Conservation (phyloP, 1,284 basidiomycete genomes). For the Sphaerobolus stellatus region DNA sequence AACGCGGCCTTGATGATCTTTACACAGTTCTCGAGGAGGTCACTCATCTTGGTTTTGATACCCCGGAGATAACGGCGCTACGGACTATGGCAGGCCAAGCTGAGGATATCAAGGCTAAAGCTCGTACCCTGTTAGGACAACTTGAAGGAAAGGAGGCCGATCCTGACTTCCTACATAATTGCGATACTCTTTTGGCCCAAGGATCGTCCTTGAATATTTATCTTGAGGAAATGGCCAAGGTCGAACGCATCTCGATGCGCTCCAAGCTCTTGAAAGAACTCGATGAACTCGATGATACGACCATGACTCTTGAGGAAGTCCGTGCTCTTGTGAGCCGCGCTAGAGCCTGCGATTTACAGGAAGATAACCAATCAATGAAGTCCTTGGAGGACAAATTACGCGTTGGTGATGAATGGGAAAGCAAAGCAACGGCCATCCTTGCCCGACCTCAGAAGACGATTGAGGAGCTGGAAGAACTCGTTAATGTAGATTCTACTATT, state of each 20-base stretch:
- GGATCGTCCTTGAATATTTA: slow-evolving; percentile 76
- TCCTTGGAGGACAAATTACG: slow-evolving; percentile 56
- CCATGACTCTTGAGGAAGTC: slow-evolving; percentile 66
- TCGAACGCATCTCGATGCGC: slow-evolving; percentile 75
- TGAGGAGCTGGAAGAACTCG: slow-evolving; percentile 67
- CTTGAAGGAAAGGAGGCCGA: slow-evolving; percentile 48
- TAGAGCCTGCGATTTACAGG: slow-evolving; percentile 59
- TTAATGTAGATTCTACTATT: slow-evolving; percentile 55
- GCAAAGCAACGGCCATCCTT: slow-evolving; percentile 59
- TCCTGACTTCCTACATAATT: slow-evolving; percentile 56
- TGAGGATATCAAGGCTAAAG: slow-evolving; percentile 60
- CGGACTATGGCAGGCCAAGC: slow-evolving; percentile 60
- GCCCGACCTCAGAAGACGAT: slow-evolving; percentile 67
- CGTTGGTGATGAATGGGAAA: slow-evolving; percentile 71
- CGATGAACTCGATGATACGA: slow-evolving; percentile 52
- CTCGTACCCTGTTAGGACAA: slow-evolving; percentile 48
- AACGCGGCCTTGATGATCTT: slow-evolving; percentile 66
- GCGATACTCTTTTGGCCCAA: slow-evolving; percentile 65
- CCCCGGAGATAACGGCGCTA: slow-evolving; percentile 66
- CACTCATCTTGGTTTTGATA: slow-evolving; percentile 75
- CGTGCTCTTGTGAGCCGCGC: slow-evolving; percentile 66
- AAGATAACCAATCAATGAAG: slow-evolving; percentile 60
- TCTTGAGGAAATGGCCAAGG: slow-evolving; percentile 68
- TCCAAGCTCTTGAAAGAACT: slow-evolving; percentile 70
- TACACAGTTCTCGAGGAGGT: slow-evolving; percentile 69